Percentiles rank a stretch among this genome's conserved stretches.
phyloP scores from a whole-genome alignment of 1,139 yeast genomes.

The Zygosaccharomyces pseudobailii region DNA sequence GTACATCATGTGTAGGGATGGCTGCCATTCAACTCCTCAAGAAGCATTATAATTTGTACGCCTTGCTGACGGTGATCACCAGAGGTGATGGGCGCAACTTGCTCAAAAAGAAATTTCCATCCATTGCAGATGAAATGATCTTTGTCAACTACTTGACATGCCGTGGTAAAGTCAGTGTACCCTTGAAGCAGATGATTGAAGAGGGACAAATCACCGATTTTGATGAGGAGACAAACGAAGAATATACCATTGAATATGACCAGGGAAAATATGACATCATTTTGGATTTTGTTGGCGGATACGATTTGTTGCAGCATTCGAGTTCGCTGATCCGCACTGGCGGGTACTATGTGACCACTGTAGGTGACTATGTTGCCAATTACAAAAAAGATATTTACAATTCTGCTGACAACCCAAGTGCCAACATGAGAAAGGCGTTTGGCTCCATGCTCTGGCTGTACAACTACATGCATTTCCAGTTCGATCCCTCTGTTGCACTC shows the following conservation, averaged over 20 bases:
- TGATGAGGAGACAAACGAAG: constrained; percentile 27
- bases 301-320: constrained; percentile 33
- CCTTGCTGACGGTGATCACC: constrained; percentile 43
- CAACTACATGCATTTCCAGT: constrained; percentile 35
- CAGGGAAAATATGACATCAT: constrained; percentile 42
- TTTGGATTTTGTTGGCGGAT: constrained; percentile 49
- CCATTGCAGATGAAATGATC: constrained; percentile 27
- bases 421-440: constrained; percentile 37
- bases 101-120: constrained; percentile 27
- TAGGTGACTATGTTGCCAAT: constrained; percentile 47
- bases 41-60: constrained; percentile 40
- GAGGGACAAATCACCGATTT: constrained; percentile 27
- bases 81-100: constrained; percentile 36
- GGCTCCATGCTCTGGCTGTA: constrained; percentile 35
- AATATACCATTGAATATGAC: constrained; percentile 25
- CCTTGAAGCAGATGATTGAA: constrained; percentile 27
- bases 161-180: constrained; percentile 29
- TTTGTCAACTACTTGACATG: constrained; percentile 30
- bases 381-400: constrained; percentile 36
- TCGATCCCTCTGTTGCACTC: constrained; percentile 31
- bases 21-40: constrained; percentile 56
- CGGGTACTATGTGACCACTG: constrained; percentile 49
- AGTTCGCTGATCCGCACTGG: constrained; percentile 35
- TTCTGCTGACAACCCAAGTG: constrained; percentile 37
- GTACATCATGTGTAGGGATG: constrained; percentile 68